phyloP scores from a whole-genome alignment of 495 filamentous ascomycete species.

The Trichoderma reesei region DNA sequence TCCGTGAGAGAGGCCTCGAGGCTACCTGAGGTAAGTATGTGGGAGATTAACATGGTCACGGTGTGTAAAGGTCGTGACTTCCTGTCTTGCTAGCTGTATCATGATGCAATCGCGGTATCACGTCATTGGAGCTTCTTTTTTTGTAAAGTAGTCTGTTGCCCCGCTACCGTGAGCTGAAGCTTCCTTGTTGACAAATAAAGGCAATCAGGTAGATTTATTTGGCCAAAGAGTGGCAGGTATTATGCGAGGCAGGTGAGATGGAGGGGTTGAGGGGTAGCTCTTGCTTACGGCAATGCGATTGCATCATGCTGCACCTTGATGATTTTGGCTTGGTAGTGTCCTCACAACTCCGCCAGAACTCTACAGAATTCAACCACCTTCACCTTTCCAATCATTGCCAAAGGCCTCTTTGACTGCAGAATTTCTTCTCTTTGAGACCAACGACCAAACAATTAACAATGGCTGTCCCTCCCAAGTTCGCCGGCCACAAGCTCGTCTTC shows the following conservation, averaged over 20 bases:
- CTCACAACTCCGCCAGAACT: no score
- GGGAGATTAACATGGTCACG: background rate
- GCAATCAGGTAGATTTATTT: no score
- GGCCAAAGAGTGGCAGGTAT: background rate
- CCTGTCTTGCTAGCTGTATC: background rate
- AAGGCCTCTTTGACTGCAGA: no score
- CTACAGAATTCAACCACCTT: no score
- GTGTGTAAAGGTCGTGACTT: background rate
- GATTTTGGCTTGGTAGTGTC: no score
- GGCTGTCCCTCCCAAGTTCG: conserved; percentile 72
- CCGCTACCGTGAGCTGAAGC: background rate
- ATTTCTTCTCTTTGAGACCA: background rate
- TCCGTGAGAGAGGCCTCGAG: no score
- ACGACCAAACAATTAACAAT: conserved; percentile 32
- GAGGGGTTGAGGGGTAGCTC: conserved; percentile 1
- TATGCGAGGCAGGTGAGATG: background rate
- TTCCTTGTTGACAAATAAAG: no score
- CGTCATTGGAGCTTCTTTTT: background rate
- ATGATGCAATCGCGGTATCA: conserved; percentile 2
- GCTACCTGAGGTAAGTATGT: no score
- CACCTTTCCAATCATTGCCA: no score
- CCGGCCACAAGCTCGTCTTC: conserved; percentile 52
- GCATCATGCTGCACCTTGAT: background rate
- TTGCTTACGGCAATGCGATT: background rate
- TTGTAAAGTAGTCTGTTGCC: background rate